Percentiles rank a stretch among this genome's conserved stretches.
These are phyloP conservation scores for Neurospora sp. DNA, from an alignment of 495 filamentous ascomycete species.

Conservation along the genomic window DNA sequence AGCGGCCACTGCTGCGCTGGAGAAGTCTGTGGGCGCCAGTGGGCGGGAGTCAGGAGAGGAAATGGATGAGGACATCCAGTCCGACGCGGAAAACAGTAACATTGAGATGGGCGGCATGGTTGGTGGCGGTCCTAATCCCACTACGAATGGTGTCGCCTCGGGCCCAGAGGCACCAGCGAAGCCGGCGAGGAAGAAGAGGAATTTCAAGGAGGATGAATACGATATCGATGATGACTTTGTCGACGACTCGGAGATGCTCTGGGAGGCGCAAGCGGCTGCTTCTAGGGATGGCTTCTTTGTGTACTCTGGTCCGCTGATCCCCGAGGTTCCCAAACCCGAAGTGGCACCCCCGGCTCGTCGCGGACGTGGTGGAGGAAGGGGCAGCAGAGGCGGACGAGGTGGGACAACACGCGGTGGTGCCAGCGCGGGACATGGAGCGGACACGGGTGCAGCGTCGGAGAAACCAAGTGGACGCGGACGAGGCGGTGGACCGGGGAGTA, in stretches of 20 bases:
- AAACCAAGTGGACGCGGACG: conserved; percentile 36
- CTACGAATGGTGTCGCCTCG: conserved; percentile 34
- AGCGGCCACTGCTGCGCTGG: conserved; percentile 71
- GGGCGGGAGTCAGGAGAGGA: conserved; percentile 63
- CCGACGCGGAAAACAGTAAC: conserved; percentile 62
- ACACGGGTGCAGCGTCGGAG: conserved; percentile 26
- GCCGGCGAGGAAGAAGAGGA: conserved; percentile 56
- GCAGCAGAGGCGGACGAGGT: conserved; percentile 45
- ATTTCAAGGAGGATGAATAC: conserved; percentile 89
- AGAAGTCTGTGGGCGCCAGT: conserved; percentile 64
- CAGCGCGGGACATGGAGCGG: conserved; percentile 6
- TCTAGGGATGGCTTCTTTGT: conserved; percentile 90
- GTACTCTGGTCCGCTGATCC: conserved; percentile 74
- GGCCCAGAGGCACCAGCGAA: conserved; percentile 50
- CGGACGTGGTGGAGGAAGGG: conserved; percentile 55
- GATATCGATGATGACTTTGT: conserved; percentile 96
- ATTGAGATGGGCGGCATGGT: conserved; percentile 44
- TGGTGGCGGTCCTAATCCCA: conserved; percentile 1
- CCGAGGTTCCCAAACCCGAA: conserved; percentile 80
- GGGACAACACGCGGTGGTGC: conserved; percentile 13
- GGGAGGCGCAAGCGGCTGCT: conserved; percentile 91
- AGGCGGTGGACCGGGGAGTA: conserved; percentile 63
- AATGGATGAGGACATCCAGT: conserved; percentile 57
- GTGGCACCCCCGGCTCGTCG: conserved; percentile 62
- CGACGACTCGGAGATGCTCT: conserved; percentile 89